Conservation (phyloP, 169 alveolate species). For the Cryptosporidium muris region DNA sequence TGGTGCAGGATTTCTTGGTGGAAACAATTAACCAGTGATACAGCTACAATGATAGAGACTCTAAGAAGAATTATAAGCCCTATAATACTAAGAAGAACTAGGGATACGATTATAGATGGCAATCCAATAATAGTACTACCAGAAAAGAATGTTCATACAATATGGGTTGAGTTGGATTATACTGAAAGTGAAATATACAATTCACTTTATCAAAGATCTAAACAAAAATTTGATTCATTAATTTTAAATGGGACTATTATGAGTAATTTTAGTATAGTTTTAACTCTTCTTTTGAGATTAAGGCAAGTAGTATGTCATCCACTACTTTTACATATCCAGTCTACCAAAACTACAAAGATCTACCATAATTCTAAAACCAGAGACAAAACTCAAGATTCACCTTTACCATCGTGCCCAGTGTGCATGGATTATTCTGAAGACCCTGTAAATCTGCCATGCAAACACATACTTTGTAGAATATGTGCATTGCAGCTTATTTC, state of each 20-base stretch:
- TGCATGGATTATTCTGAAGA: too few species aligned
- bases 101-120: slow-evolving; percentile 81
- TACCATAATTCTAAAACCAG: too few species aligned
- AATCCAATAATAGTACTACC: slow-evolving; percentile 82
- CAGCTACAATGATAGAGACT: slow-evolving; percentile 74
- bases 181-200: slow-evolving; percentile 65
- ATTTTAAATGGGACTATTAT: slow-evolving; percentile 11
- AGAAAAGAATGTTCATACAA: slow-evolving; percentile 78
- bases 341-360: too few species aligned
- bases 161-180: slow-evolving; percentile 8
- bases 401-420: too few species aligned
- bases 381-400: too few species aligned
- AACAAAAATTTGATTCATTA: slow-evolving; percentile 79
- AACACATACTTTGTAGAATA: too few species aligned
- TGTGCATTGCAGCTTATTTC: too few species aligned
- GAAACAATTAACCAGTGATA: slow-evolving; percentile 77
- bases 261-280: too few species aligned
- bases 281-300: too few species aligned
- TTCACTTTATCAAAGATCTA: slow-evolving; percentile 62
- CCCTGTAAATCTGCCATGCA: too few species aligned
- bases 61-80: slow-evolving; percentile 83
- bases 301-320: too few species aligned
- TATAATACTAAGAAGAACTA: slow-evolving; percentile 88
- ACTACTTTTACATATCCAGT: too few species aligned
- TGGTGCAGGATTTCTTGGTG: slow-evolving; percentile 84